phyloP scores from a whole-genome alignment of 208 protist genomes.

The Lotmaria passim region DNA sequence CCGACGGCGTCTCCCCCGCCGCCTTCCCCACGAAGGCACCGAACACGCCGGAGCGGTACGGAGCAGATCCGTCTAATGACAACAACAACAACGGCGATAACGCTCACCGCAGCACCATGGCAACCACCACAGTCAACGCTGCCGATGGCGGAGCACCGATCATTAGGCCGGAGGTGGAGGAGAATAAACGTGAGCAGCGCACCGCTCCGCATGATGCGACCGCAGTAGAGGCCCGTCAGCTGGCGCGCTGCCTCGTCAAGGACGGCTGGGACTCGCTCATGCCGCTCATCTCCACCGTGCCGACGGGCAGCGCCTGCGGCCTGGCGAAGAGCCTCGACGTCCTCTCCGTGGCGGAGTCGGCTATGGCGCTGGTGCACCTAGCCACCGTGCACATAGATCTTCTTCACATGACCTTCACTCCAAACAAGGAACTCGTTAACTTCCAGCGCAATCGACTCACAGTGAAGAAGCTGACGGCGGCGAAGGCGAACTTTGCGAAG shows the following conservation, averaged over 20 bases:
- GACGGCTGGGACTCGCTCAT: constrained; percentile 56
- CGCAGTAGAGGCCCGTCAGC: constrained; percentile 3
- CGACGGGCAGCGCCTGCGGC: constrained; percentile 85
- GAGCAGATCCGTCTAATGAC: not conserved
- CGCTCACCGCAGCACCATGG: not conserved
- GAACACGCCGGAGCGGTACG: constrained; percentile 1
- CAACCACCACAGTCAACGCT: too few relatives aligned
- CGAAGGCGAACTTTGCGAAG: constrained; percentile 30
- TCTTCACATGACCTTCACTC: constrained; percentile 59
- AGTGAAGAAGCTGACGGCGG: constrained; percentile 15
- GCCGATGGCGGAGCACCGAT: not conserved
- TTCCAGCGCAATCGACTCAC: constrained; percentile 30
- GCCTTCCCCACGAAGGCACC: constrained; percentile 1
- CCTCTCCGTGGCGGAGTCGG: constrained; percentile 42
- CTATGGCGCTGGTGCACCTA: constrained; percentile 77
- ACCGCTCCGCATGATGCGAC: constrained; percentile 5
- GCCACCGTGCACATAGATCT: constrained; percentile 62
- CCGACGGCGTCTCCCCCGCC: not conserved
- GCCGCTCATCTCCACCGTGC: constrained; percentile 76
- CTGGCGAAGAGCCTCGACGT: constrained; percentile 80
- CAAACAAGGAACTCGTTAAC: constrained; percentile 43
- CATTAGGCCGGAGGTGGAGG: not conserved
- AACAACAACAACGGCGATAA: too few relatives aligned
- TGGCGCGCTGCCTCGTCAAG: constrained; percentile 17
- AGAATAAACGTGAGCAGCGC: constrained; percentile 13